Base-by-base conservation (phyloP, 2,329 filamentous ascomycete genomes). In the Zasmidium citrigriseum region DNA sequence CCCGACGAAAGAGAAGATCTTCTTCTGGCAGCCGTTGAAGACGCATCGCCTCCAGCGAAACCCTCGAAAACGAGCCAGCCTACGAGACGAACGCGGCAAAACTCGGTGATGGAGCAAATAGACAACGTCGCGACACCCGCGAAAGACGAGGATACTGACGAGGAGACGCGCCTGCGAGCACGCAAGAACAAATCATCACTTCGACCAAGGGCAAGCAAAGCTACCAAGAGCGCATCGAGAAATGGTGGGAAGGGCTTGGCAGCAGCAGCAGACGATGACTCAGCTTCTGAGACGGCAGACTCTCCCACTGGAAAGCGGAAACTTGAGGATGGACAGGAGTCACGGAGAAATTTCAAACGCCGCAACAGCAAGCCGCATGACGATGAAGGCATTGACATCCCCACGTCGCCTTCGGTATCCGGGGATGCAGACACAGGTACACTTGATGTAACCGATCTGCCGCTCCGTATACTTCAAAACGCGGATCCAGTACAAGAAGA, bases 401-500 rank as follows among this genome's bases (percentile, higher is more conserved):
- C 68, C 9, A 64, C 64, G 2, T 70, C 70, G 11, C 71, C 70
- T 20, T 62, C 62, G 10, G 50, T 46, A 7, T 47, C 55, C 7
- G 55, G 49, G 24, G 49, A 53, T 38, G 49, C 41, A 29, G 49
- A 57, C 1, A 59, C 12, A 71, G 72, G 5, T 72, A 71, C 57
- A 62, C 27, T 55, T 20, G 62, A 60, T 18, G 52, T 27, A 9
- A 58, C 53, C 12, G 55, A 55, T 14, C 38, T 55, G 4, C 58
- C 61, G 16, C 53, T 76, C 2, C 75, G 79, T 29, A 47, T 57
- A 2, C 24, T 46, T 27, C 41, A 54, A 18, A 46, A 59, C 24
- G 47, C 51, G 14, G 68, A 72, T 49, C 65, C 66, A 7, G 52
- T 69, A 2, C 70, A 72, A 54, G 66, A 72, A 59, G 83, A 87